A percentile compares a stretch with the other conserved stretches of the same genome.
Evolutionary conservation across 805 yeast species (phyloP).

Genomic region (Priceomyces melissophilus): DNA sequence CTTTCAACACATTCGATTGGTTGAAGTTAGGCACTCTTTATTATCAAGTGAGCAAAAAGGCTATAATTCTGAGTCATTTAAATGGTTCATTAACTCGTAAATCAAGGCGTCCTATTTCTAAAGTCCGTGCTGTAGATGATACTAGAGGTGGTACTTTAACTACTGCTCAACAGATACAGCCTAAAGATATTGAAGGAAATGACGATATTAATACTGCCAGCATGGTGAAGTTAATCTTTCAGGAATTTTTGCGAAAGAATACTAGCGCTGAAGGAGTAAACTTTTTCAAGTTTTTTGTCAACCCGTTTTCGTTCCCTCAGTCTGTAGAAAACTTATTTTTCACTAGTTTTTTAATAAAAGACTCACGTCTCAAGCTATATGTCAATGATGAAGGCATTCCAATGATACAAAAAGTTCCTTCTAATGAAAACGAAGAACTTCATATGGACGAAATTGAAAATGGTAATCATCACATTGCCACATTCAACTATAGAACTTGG

Average conservation of each 20-base stretch:
- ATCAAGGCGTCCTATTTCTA: conserved; percentile 37
- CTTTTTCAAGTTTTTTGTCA: conserved; percentile 63
- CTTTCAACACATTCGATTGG: conserved; percentile 56
- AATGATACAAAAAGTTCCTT: conserved; percentile 35
- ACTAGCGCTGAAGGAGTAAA: conserved; percentile 39
- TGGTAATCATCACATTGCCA: conserved; percentile 67
- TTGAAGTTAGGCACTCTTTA: conserved; percentile 52
- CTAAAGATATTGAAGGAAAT: conserved; percentile 47
- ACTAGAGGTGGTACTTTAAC: conserved; percentile 36
- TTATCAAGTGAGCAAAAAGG: conserved; percentile 42
- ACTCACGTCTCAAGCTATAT: conserved; percentile 56
- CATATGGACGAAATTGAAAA: conserved; percentile 21
- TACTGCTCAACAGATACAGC: conserved; percentile 55
- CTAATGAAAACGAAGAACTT: conserved; percentile 14
- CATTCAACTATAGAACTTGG: conserved; percentile 70
- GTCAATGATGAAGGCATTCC: conserved; percentile 47
- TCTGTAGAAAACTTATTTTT: conserved; percentile 83
- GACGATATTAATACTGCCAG: conserved; percentile 62
- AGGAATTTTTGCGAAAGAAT: conserved; percentile 28
- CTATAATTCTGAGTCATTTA: conserved; percentile 56
- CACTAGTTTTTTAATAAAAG: conserved; percentile 74
- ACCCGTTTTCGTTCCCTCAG: conserved; percentile 74
- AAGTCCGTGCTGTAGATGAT: conserved; percentile 38
- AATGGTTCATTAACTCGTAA: conserved; percentile 70
- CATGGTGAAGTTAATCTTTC: conserved; percentile 55